Evolutionary conservation across 495 filamentous ascomycete species (phyloP).

Genomic region (Talaromyces thailandensis): DNA sequence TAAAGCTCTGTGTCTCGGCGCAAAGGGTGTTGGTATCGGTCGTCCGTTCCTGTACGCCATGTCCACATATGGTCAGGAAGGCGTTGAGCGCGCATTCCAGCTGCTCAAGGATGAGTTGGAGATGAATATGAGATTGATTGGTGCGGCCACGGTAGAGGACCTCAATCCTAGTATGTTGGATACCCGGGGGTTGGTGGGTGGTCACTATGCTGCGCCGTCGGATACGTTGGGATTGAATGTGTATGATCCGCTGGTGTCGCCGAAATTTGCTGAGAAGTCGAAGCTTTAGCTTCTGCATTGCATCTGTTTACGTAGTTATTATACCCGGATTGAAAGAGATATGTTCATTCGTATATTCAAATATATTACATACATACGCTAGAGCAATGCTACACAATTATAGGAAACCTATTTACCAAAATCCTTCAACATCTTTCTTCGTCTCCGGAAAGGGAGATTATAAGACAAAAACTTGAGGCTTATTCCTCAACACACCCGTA

Average conservation of each 20-base stretch:
- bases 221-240: conserved; percentile 58
- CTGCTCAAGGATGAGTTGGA: conserved; percentile 97
- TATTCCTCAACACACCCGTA: conserved; percentile 55
- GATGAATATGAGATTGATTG: conserved; percentile 96
- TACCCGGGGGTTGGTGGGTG: conserved; percentile 53
- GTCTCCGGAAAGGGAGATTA: conserved; percentile 4
- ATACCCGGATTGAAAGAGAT: not conserved
- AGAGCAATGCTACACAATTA: not conserved
- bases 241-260: conserved; percentile 58
- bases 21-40: conserved; percentile 89
- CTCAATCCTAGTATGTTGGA: conserved; percentile 75
- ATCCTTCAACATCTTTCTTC: not conserved
- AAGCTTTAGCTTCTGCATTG: conserved; percentile 29
- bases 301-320: not conserved
- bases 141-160: conserved; percentile 61
- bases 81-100: conserved; percentile 88
- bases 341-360: conserved; percentile 5
- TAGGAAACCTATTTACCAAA: not conserved
- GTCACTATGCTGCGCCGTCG: conserved; percentile 56
- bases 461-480: conserved; percentile 49
- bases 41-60: conserved; percentile 94
- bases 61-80: conserved; percentile 80
- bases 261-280: conserved; percentile 49
- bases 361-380: conserved; percentile 4
- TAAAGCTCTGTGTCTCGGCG: conserved; percentile 90